Percentiles rank a stretch among this genome's conserved stretches.
These are phyloP conservation scores for Suillus weaverae DNA, from an alignment of 768 basidiomycete species.

Conservation along the genomic window DNA sequence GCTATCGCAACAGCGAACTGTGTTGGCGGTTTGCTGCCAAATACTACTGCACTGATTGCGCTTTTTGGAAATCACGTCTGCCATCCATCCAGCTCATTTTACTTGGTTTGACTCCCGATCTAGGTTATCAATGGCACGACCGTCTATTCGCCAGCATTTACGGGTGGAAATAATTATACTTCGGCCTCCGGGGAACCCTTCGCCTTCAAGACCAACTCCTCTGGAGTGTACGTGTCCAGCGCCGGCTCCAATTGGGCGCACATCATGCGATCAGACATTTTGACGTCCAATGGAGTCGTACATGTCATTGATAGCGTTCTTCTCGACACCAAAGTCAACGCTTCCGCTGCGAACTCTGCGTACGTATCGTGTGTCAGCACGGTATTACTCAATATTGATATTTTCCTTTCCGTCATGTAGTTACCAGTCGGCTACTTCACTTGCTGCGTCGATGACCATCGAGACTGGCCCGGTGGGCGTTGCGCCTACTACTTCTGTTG, in stretches of 20 bases:
- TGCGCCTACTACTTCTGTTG: neutral
- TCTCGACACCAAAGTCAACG: conserved; percentile 42
- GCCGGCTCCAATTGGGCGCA: conserved; percentile 46
- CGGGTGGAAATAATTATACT: conserved; percentile 36
- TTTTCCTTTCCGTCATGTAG: conserved; percentile 20
- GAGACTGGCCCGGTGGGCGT: conserved; percentile 45
- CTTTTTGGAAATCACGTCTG: conserved; percentile 64
- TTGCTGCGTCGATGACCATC: conserved; percentile 36
- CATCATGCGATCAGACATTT: conserved; percentile 58
- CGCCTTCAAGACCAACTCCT: conserved; percentile 51
- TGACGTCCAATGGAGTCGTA: conserved; percentile 67
- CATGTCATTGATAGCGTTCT: conserved; percentile 62
- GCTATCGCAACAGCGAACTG: conserved; percentile 44
- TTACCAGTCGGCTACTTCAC: conserved; percentile 49
- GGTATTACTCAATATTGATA: neutral
- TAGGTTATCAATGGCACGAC: conserved; percentile 70
- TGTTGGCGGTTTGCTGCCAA: conserved; percentile 38
- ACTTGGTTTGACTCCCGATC: neutral
- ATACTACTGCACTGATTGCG: conserved; percentile 43
- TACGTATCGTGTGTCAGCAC: conserved; percentile 32
- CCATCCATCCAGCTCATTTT: neutral
- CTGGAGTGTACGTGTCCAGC: conserved; percentile 55
- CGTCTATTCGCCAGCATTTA: conserved; percentile 57
- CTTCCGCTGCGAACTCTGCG: conserved; percentile 52
- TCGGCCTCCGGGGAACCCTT: conserved; percentile 60